Conservation (phyloP, 306 rosid genomes). For the Spatholobus suberectus region DNA sequence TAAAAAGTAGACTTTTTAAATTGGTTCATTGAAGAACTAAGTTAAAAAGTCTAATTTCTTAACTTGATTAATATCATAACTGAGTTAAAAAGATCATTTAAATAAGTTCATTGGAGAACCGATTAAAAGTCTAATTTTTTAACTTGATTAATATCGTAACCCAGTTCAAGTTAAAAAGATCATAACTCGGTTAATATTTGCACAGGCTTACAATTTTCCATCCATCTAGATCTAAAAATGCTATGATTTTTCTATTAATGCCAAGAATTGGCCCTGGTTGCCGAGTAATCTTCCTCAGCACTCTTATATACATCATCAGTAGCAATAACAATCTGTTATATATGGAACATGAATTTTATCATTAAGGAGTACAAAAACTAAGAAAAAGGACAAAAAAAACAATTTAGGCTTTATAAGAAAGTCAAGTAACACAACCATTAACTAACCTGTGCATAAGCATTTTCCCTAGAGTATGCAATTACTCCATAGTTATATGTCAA, state of each 20-base stretch:
- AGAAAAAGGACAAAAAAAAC: conserved; percentile 13
- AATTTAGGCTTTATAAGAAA: background rate
- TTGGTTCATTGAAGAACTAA: too few species aligned
- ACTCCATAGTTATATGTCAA: conserved; percentile 91
- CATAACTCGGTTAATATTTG: too few species aligned
- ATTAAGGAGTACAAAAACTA: background rate
- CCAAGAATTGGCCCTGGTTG: conserved; percentile 89
- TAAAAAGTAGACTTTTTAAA: too few species aligned
- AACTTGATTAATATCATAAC: too few species aligned
- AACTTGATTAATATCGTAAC: too few species aligned
- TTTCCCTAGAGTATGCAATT: conserved; percentile 83
- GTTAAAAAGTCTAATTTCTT: too few species aligned
- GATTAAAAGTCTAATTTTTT: too few species aligned
- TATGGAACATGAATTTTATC: conserved; percentile 26
- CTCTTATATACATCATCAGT: conserved; percentile 96
- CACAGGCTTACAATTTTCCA: conserved; percentile 95
- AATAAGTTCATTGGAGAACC: too few species aligned
- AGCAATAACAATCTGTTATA: conserved; percentile 77
- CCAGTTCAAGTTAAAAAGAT: too few species aligned
- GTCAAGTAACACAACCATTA: background rate
- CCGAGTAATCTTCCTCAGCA: conserved; percentile 83
- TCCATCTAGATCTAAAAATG: conserved; percentile 90
- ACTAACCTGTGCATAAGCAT: conserved; percentile 89
- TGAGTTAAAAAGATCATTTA: too few species aligned
- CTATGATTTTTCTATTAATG: conserved; percentile 70